Base-by-base conservation (phyloP, 768 basidiomycete genomes). In the Phlebiopsis gigantea region DNA sequence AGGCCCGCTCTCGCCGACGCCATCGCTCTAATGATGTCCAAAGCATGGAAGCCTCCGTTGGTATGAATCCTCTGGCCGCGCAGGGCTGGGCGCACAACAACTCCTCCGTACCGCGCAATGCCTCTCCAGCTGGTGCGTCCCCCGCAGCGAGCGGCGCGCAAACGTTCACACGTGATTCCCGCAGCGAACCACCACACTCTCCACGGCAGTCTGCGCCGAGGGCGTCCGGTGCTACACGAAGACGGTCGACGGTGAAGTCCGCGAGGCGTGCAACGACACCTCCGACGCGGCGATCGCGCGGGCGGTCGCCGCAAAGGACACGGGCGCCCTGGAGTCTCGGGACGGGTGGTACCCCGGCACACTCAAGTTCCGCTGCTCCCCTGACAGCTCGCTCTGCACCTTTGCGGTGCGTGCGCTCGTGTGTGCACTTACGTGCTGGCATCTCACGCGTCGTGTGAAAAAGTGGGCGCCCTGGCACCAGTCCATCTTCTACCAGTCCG, bases 181-280 rank as follows among this genome's bases (percentile, higher is more conserved):
- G 15, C 24, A 55, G 54, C 46, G 54, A 39, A 55, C 44, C 15
- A 55, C 54, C 26, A 46, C 54, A n/a, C 46, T 55, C 1, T 46
- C 54, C 2, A 28, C 54, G 4, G 54, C 54, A 21, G 43, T 55
- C 5, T 31, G 44, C 28, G 14, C 21, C 10, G 22, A 22, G 2
- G 54, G 54, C 6, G 46, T 55, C 10, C 54, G 54, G 17, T 44
- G 43, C 28, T 55, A 55, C 29, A 55, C 54, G 5, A 55, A 55
- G 54, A 55, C 54, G 2, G 45, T 25, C 22, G 54, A 55, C 24
- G 54, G 54, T 5, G 54, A 55, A 26, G 54, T 55, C 12, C 54
- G 54, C 21, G 54, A 55, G 30, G 54, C 44, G 21, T 46, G 54
- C 26, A 46, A 55, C 25, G 45, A 47, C 29, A 41, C 19, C 29